Evolutionary conservation across 2,329 filamentous ascomycete species (phyloP).

Genomic region (Xylaria sp.): DNA sequence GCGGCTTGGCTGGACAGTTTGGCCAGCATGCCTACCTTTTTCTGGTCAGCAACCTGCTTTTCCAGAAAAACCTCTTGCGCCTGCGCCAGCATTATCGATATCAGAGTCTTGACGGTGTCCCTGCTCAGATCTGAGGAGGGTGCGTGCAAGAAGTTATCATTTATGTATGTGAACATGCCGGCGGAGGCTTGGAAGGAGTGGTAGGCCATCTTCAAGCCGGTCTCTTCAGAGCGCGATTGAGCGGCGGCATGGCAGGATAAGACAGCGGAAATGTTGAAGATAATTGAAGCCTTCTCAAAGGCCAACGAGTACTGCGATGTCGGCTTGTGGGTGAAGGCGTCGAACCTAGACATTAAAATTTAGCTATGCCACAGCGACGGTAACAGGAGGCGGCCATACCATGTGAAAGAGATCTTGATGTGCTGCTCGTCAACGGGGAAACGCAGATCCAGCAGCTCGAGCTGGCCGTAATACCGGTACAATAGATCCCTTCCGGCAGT

Average conservation of each 20-base stretch:
- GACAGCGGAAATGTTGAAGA: slow-evolving; percentile 98
- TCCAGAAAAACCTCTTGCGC: slow-evolving; percentile 96
- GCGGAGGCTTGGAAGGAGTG: slow-evolving; percentile 97
- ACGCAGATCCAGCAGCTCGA: slow-evolving; percentile 86
- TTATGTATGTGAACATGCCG: slow-evolving; percentile 99
- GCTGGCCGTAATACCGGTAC: slow-evolving; percentile 95
- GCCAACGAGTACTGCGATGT: slow-evolving; percentile 94
- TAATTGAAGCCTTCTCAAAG: slow-evolving; percentile 97
- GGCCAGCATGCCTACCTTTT: slow-evolving; percentile 85
- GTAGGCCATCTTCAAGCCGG: slow-evolving; percentile 91
- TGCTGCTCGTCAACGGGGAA: slow-evolving; percentile 98
- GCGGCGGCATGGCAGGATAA: slow-evolving; percentile 91
- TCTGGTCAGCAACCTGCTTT: slow-evolving; percentile 87
- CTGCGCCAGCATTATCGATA: slow-evolving; percentile 88
- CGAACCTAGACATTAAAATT: slow-evolving; percentile 61
- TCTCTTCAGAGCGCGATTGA: slow-evolving; percentile 87
- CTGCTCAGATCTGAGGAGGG: slow-evolving; percentile 93
- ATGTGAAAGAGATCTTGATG: slow-evolving; percentile 98
- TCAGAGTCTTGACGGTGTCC: slow-evolving; percentile 92
- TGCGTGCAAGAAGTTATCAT: slow-evolving; percentile 97
- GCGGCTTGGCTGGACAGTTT: slow-evolving; percentile 90
- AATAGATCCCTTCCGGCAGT: slow-evolving; percentile 87
- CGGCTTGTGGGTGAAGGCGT: slow-evolving; percentile 98
- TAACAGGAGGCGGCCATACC: slow-evolving; percentile 49
- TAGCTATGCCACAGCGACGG: slow-evolving; percentile 14